Evolutionary conservation across 208 protist species (phyloP).

Genomic region (Tritrichomonas musculus): DNA sequence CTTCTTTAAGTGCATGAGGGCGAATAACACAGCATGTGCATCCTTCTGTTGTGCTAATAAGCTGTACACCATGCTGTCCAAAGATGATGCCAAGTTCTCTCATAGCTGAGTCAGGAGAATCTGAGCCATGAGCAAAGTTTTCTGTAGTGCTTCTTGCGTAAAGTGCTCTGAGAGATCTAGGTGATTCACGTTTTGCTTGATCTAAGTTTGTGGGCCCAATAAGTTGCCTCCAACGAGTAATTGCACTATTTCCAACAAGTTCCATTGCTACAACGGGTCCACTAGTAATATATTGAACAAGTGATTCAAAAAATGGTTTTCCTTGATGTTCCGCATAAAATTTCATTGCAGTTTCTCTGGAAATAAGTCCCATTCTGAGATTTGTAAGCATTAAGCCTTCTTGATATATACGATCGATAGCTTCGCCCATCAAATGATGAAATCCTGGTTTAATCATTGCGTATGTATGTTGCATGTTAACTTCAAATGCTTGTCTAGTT

Average conservation of each 20-base stretch:
- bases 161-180: neutral
- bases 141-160: neutral
- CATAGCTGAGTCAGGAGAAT: neutral
- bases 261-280: constrained; percentile 27
- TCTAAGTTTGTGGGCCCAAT: constrained; percentile 28
- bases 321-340: constrained; percentile 28
- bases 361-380: neutral
- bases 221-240: neutral
- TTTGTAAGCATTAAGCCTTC: neutral
- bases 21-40: neutral
- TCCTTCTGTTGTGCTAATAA: neutral
- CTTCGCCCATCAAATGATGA: neutral
- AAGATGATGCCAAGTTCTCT: constrained; percentile 17
- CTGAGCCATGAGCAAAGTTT: constrained; percentile 33
- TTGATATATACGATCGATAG: neutral
- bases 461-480: neutral
- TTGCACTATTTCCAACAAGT: neutral
- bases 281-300: neutral
- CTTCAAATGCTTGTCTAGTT: neutral
- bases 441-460: neutral
- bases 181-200: constrained; percentile 9
- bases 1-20: neutral
- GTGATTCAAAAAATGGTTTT: neutral
- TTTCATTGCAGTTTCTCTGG: neutral
- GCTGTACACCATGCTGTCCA: neutral